Evolutionary conservation across 2,329 filamentous ascomycete species (phyloP).

Genomic region (Fusarium neocosmosporiellum): DNA sequence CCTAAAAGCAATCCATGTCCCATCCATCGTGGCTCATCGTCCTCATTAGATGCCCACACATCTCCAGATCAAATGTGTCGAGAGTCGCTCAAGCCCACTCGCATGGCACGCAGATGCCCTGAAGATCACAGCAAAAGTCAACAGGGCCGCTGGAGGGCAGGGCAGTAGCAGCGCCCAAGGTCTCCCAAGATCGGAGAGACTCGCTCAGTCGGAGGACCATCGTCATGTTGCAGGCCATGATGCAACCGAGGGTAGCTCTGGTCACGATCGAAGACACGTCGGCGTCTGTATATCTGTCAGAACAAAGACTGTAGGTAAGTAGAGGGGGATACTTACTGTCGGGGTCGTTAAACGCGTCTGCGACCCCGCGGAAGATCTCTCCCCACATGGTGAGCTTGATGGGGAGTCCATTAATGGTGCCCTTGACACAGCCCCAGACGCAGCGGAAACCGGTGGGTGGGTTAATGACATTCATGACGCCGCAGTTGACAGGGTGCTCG

Average conservation of each 20-base stretch:
- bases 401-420: neutral
- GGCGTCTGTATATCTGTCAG: neutral
- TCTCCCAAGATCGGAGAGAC: neutral
- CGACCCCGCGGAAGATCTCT: neutral
- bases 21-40: neutral
- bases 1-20: neutral
- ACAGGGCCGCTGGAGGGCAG: neutral
- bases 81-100: neutral
- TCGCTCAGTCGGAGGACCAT: neutral
- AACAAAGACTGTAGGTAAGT: neutral
- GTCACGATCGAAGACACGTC: neutral
- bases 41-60: neutral
- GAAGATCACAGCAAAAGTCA: neutral
- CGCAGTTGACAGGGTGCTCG: neutral
- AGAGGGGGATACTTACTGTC: neutral
- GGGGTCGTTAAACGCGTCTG: neutral
- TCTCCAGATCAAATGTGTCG: neutral
- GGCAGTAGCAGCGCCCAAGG: neutral
- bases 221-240: neutral
- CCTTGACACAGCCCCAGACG: neutral
- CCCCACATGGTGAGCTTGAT: neutral
- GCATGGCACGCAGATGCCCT: neutral
- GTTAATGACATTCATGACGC: neutral
- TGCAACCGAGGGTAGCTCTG: neutral
- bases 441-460: neutral